phyloP scores from a whole-genome alignment of 1,284 basidiomycete genomes.

The Rhodotorula sp. region DNA sequence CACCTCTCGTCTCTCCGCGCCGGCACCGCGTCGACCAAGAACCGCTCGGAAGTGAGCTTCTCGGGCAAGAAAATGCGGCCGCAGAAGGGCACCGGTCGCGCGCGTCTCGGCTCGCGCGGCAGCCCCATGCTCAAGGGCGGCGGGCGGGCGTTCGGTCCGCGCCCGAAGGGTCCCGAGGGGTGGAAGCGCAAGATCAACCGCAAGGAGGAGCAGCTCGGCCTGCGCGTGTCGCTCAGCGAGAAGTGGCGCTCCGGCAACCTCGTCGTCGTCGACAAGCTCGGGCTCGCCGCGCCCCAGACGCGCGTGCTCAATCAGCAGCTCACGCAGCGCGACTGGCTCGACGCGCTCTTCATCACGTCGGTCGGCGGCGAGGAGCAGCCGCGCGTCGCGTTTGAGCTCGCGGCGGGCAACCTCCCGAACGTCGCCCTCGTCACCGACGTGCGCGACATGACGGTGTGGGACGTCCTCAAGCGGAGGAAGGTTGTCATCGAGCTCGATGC shows the following conservation, averaged over 20 bases:
- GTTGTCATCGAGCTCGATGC: constrained; percentile 39
- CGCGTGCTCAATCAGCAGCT: constrained; percentile 26
- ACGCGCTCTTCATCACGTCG: constrained; percentile 34
- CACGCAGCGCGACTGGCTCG: constrained; percentile 21
- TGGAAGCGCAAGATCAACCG: constrained; percentile 42
- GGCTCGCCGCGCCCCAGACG: constrained; percentile 24
- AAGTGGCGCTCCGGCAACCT: constrained; percentile 40
- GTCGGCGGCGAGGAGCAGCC: neutral
- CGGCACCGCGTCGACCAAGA: constrained; percentile 89
- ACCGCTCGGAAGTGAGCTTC: constrained; percentile 81
- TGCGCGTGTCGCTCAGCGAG: constrained; percentile 38
- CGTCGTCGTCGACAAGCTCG: constrained; percentile 34
- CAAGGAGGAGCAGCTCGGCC: constrained; percentile 41
- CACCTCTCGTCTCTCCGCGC: constrained; percentile 83
- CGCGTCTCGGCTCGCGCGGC: constrained; percentile 84
- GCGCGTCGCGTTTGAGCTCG: constrained; percentile 34
- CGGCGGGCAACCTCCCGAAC: constrained; percentile 33
- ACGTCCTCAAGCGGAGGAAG: constrained; percentile 36
- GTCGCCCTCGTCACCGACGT: constrained; percentile 32
- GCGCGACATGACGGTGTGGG: constrained; percentile 34
- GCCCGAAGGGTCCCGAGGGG: constrained; percentile 40
- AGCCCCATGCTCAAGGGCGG: constrained; percentile 89
- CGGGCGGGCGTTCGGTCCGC: constrained; percentile 56
- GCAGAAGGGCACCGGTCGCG: constrained; percentile 89
- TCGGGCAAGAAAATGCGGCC: constrained; percentile 84